These are phyloP conservation scores for Barnettozyma sp. DNA, from an alignment of 805 yeast genomes.

Conservation along the genomic window DNA sequence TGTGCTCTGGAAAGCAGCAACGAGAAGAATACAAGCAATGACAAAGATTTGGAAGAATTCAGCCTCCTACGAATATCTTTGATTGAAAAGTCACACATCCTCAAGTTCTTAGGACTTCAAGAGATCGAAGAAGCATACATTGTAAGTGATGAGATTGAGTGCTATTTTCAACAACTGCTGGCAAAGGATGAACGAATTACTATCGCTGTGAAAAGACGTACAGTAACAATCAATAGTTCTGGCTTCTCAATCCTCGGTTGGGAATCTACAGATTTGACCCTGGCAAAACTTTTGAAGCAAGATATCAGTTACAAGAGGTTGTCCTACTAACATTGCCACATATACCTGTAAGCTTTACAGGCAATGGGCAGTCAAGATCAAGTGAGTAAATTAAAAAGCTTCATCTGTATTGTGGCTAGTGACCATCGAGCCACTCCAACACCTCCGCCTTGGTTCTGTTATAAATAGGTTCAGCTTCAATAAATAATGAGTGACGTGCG, in stretches of 20 bases:
- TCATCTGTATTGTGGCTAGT: too few relatives aligned
- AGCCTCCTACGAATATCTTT: slow-evolving; percentile 12
- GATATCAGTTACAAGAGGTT: slow-evolving; percentile 1
- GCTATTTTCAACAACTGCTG: slow-evolving; percentile 8
- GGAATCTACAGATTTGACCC: slow-evolving; percentile 14
- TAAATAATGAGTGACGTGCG: slow-evolving; percentile 37
- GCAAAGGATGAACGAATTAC: slow-evolving; percentile 2
- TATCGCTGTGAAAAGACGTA: slow-evolving; percentile 13
- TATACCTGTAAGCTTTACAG: too few relatives aligned
- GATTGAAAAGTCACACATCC: slow-evolving; percentile 10
- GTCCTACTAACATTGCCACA: too few relatives aligned
- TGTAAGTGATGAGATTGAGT: slow-evolving; percentile 7
- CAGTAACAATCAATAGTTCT: slow-evolving; percentile 9
- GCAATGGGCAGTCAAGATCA: too few relatives aligned
- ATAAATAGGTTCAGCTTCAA: slow-evolving; percentile 18
- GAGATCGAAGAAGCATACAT: slow-evolving; percentile 23
- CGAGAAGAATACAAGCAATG: too few relatives aligned
- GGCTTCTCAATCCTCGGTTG: slow-evolving; percentile 13
- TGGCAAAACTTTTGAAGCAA: slow-evolving; percentile 6
- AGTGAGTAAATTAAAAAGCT: too few relatives aligned
- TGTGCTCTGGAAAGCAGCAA: slow-evolving; percentile 1
- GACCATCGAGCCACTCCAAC: slow-evolving; percentile 17
- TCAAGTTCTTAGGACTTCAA: slow-evolving; percentile 16
- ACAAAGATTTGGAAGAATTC: slow-evolving; percentile 9
- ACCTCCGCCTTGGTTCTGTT: slow-evolving; percentile 14